These are phyloP conservation scores for Zygosaccharomyces gambellarensis DNA, from an alignment of 805 yeast species.

Conservation along the genomic window DNA sequence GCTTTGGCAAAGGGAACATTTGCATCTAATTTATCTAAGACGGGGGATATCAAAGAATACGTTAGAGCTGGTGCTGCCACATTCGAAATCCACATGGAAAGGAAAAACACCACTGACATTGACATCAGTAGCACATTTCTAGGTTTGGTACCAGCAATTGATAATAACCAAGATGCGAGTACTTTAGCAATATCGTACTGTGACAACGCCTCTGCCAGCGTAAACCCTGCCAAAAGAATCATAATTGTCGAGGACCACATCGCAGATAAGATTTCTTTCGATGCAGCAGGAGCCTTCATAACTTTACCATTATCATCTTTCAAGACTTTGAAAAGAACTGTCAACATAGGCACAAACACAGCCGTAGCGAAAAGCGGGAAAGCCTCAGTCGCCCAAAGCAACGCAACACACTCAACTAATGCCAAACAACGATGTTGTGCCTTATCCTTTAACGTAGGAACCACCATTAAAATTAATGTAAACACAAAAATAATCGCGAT, in stretches of 20 bases:
- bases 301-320: constrained; percentile 47
- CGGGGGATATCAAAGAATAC: constrained; percentile 80
- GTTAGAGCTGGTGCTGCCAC: constrained; percentile 96
- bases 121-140: constrained; percentile 67
- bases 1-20: constrained; percentile 80
- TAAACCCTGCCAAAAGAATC: constrained; percentile 86
- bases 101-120: constrained; percentile 78
- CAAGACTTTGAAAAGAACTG: constrained; percentile 64
- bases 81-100: constrained; percentile 93
- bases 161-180: constrained; percentile 77
- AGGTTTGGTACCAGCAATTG: constrained; percentile 80
- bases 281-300: constrained; percentile 61
- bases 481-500: constrained; percentile 44
- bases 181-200: constrained; percentile 85
- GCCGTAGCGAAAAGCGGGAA: constrained; percentile 92
- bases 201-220: constrained; percentile 88
- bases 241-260: constrained; percentile 96
- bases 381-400: constrained; percentile 94
- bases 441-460: constrained; percentile 57
- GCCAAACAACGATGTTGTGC: constrained; percentile 64
- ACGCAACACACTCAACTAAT: constrained; percentile 54
- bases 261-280: constrained; percentile 59
- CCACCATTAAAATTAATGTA: constrained; percentile 52
- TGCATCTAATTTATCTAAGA: constrained; percentile 70
- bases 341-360: constrained; percentile 70